Conservation (phyloP, 2,329 filamentous ascomycete species). For the Penicillium brasilianum region DNA sequence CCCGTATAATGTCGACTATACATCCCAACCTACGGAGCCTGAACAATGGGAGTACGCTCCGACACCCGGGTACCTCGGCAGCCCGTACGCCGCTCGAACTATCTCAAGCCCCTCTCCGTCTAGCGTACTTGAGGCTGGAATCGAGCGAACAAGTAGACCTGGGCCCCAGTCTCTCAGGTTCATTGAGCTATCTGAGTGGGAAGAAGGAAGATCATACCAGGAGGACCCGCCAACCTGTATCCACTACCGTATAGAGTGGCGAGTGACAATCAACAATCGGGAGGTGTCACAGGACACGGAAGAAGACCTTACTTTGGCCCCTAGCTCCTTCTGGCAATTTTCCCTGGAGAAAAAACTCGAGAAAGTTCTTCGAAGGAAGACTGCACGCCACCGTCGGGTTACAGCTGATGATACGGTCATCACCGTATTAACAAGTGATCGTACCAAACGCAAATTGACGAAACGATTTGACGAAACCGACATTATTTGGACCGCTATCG, state of each 20-base stretch:
- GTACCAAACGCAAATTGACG: constrained; percentile 6
- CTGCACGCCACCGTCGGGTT: not conserved
- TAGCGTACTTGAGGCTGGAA: constrained; percentile 7
- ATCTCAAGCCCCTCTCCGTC: constrained; percentile 12
- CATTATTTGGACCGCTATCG: constrained; percentile 14
- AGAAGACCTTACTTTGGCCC: constrained; percentile 11
- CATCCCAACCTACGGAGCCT: too few relatives aligned
- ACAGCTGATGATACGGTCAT: constrained; percentile 2
- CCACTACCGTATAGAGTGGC: constrained; percentile 21
- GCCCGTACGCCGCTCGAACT: constrained; percentile 3
- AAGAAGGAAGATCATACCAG: constrained; percentile 19
- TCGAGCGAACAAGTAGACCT: constrained; percentile 3
- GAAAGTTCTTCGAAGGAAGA: constrained; percentile 10
- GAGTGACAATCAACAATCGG: constrained; percentile 17
- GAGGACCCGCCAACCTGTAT: constrained; percentile 19
- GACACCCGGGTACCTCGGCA: not conserved
- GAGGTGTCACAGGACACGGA: constrained; percentile 12
- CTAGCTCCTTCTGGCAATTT: constrained; percentile 11
- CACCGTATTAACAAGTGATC: not conserved
- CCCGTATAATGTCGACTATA: constrained; percentile 4
- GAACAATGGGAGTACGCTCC: not conserved
- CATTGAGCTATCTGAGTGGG: constrained; percentile 12
- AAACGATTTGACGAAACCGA: constrained; percentile 10
- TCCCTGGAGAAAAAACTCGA: constrained; percentile 8
- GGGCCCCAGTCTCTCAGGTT: constrained; percentile 5